Evolutionary conservation across 2,329 filamentous ascomycete genomes (phyloP).

Genomic region (Pseudogymnoascus sp.): DNA sequence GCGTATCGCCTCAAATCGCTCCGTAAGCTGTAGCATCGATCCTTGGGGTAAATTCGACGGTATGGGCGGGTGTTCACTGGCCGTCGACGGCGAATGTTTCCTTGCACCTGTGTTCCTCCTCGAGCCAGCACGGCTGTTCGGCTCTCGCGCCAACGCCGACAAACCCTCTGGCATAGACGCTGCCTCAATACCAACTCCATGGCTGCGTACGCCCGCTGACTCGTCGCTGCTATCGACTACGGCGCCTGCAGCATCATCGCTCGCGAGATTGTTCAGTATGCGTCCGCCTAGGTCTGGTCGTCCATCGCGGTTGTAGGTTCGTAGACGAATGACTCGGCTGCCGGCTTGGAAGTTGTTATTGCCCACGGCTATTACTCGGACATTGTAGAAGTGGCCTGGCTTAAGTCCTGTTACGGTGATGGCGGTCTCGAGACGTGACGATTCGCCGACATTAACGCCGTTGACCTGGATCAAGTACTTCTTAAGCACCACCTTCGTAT

Average conservation of each 20-base stretch:
- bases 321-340: conserved; percentile 75
- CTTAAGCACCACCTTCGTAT: conserved; percentile 56
- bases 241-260: conserved; percentile 41
- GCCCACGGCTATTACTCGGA: conserved; percentile 86
- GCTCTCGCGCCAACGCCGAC: conserved; percentile 58
- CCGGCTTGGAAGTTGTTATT: conserved; percentile 87
- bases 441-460: conserved; percentile 84
- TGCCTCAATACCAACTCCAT: conserved; percentile 54
- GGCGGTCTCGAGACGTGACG: conserved; percentile 72
- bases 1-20: conserved; percentile 70
- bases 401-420: conserved; percentile 84
- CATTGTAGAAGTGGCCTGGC: conserved; percentile 84
- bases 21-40: conserved; percentile 70
- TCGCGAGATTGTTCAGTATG: conserved; percentile 48
- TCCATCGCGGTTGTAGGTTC: conserved; percentile 63
- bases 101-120: conserved; percentile 66
- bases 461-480: conserved; percentile 93
- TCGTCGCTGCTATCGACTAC: conserved; percentile 43
- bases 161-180: conserved; percentile 55
- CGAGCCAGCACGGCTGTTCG: conserved; percentile 44
- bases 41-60: conserved; percentile 51
- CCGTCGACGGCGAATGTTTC: conserved; percentile 66
- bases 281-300: conserved; percentile 52
- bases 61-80: conserved; percentile 44
- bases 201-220: conserved; percentile 29